Evolutionary conservation across 2,329 filamentous ascomycete genomes (phyloP), one percentile per base, ranked within the genome.

Genomic region (Scedosporium boydii): DNA sequence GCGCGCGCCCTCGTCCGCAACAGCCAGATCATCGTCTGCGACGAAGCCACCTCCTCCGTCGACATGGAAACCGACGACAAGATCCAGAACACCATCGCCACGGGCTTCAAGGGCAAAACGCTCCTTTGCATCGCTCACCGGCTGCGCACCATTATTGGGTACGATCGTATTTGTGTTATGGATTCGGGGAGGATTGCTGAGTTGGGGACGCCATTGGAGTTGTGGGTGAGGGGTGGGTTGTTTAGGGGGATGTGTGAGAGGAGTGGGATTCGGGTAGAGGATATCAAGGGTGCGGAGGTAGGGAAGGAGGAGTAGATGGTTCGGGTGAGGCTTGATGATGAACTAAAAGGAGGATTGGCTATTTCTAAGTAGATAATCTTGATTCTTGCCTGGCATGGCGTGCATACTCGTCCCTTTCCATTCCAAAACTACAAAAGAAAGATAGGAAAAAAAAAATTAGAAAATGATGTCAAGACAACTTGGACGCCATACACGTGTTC

Each of bases 81-180:
- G 82, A 96, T 98, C 71, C 93, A 98, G 75, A 79, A 80, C 62
- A 96, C 93, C 3, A 97, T 98, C 74, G 88, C 90, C 0, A 82
- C 83, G 1, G 93, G 87, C 0, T 98, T 98, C 79, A 82, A 83
- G 61, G 93, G 92, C 64, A 91, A 89, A 79, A 97, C 93, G 2
- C 76, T 98, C 57, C 78, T 98, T 23, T 96, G 92, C 75, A 97
- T 98, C 72, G 93, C 93, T 5, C 93, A 98, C 75, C 83, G 93
- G 4, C 79, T 98, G 69, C 88, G 91, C 70, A 98, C 95, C 1
- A 96, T 99, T 66, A 88, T 98, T 65, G 87, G 87, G 29, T 98
- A 98, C 74, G 93, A 99, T 74, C 86, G 93, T 57, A 96, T 99
- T 71, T 93, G 92, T 69, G 95, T 99, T 68, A 96, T 99, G 93